Base-by-base conservation (phyloP, 2,329 filamentous ascomycete genomes). In the Zopfia rhizophila region DNA sequence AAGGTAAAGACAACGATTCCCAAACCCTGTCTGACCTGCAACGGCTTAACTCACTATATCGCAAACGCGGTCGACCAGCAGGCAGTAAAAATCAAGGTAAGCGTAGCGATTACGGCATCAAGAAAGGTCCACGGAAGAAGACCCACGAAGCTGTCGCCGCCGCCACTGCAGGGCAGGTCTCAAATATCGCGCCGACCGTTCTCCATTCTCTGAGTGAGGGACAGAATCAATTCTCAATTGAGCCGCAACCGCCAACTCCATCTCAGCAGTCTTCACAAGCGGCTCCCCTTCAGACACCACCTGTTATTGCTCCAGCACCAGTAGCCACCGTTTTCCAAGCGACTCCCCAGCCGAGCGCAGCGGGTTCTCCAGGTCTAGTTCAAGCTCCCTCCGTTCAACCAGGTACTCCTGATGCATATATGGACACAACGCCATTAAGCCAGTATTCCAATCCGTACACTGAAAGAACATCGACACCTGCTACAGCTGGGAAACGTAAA, bases 1-100 rank as follows among this genome's bases (percentile, higher is more conserved):
- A 67, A 37, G 68, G 61, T 4, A 6, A 48, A 47, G 8, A 41
- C 38, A 21, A 40, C 24, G 24, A 51, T n/a, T 51, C 62, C 3
- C 57, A 66, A 41, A 63, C 68, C 22, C 59, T 60, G 10, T 40
- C 31, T 3, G 66, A 70, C 31, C 57, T 65, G 8, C 56, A 60
- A 7, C n/a, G n/a, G 31, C 45, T 48, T 5, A 39, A 44, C 25
- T 56, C 58, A 28, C 41, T 50, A 7, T 52, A 55, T 46, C 58
- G 53, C 28, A 69, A 68, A 44, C 60, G 69, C 22, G 69, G 69
- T 16, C 58, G 69, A 23, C 68, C 68, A 22, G 74, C 75, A 3
- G 77, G 77, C 0, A 78, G 75, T 49, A 78, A 78, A 60, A 79
- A 78, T 32, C 58, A 70, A 19, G 69, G 72, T 18, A 67, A 73